Conservation (phyloP, 139 green algal species). For the Nannochloris sp. region DNA sequence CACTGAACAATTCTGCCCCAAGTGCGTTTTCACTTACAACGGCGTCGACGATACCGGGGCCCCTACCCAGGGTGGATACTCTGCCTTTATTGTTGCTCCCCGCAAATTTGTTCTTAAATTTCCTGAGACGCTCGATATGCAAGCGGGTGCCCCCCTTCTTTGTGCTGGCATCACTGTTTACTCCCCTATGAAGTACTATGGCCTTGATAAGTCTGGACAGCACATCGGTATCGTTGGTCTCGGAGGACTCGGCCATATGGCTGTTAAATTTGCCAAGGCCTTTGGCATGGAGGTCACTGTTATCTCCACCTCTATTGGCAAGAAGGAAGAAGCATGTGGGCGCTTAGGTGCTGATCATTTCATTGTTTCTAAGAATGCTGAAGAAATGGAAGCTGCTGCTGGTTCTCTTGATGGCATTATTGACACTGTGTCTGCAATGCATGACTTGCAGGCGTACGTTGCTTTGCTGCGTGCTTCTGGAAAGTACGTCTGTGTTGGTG, state of each 20-base stretch:
- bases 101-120: constrained; percentile 45
- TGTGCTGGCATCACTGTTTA: constrained; percentile 76
- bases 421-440: constrained; percentile 67
- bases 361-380: constrained; percentile 47
- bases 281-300: constrained; percentile 63
- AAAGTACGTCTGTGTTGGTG: constrained; percentile 43
- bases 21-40: constrained; percentile 70
- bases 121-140: constrained; percentile 52
- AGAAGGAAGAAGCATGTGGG: constrained; percentile 62
- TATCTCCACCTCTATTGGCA: constrained; percentile 50
- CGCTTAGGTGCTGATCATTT: constrained; percentile 58
- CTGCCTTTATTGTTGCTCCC: constrained; percentile 43
- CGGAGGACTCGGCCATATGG: constrained; percentile 60
- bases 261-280: constrained; percentile 65
- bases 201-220: constrained; percentile 65
- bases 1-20: constrained; percentile 45
- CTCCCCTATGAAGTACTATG: constrained; percentile 57
- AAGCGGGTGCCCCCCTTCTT: constrained; percentile 60
- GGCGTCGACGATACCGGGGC: constrained; percentile 33
- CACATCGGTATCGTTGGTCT: constrained; percentile 66
- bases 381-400: constrained; percentile 41
- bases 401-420: constrained; percentile 73
- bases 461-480: constrained; percentile 28
- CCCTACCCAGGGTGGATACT: constrained; percentile 69
- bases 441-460: constrained; percentile 47